phyloP scores from a whole-genome alignment of 495 filamentous ascomycete species.

The Neurospora sp. region DNA sequence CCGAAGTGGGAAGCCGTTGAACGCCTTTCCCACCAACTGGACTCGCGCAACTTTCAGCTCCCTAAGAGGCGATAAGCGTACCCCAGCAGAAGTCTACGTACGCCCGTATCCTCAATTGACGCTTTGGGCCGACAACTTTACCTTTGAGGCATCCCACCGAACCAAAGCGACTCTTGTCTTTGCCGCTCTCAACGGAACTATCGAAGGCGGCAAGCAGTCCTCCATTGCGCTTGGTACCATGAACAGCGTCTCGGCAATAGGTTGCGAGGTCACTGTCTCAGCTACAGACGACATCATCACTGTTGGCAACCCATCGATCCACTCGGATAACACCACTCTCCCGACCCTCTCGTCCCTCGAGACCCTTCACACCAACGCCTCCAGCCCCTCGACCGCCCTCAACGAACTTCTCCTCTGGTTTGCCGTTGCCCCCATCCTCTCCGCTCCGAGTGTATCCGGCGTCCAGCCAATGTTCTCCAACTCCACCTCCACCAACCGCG shows the following conservation, averaged over 20 bases:
- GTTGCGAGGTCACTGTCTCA: conserved; percentile 15
- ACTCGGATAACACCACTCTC: not conserved
- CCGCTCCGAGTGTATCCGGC: conserved; percentile 13
- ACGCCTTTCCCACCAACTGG: conserved; percentile 22
- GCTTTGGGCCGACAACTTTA: conserved; percentile 16
- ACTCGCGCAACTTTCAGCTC: conserved; percentile 8
- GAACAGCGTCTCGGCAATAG: conserved; percentile 11
- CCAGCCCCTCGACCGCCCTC: conserved; percentile 4
- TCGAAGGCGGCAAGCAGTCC: conserved; percentile 12
- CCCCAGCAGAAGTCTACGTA: conserved; percentile 15
- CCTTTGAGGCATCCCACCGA: conserved; percentile 8
- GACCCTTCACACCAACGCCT: conserved; percentile 5
- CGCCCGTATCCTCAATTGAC: conserved; percentile 12
- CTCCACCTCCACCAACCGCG: conserved; percentile 8
- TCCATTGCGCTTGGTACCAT: conserved; percentile 6
- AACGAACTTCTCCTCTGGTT: conserved; percentile 26
- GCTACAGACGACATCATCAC: conserved; percentile 12
- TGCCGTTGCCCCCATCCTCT: conserved; percentile 16
- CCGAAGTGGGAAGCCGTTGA: conserved; percentile 7
- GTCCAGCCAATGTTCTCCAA: conserved; percentile 21
- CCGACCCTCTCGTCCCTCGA: conserved; percentile 13
- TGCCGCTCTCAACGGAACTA: conserved; percentile 22
- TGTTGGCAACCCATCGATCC: not conserved
- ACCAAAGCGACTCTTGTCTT: conserved; percentile 19
- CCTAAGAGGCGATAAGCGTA: conserved; percentile 2